Evolutionary conservation across 2,329 filamentous ascomycete species (phyloP), one percentile per base, ranked within the genome.

Genomic region (Beauveria medogensis): DNA sequence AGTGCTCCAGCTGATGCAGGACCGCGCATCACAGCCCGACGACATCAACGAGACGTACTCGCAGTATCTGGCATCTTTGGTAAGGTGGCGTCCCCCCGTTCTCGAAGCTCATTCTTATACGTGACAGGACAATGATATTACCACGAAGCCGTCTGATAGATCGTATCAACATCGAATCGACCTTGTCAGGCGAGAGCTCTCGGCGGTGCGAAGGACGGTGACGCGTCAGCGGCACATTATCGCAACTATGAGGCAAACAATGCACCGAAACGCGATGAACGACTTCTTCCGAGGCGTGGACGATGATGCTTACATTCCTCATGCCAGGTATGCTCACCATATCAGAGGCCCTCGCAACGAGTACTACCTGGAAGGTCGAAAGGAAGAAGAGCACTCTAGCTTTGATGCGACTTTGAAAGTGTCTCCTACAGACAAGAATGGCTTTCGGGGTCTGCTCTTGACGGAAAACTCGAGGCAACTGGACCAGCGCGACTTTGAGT

Each of bases 41-140:
- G 72, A 74, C 30, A 73, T 80, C 18, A 72, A 68, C 43, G 71
- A 74, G 24, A 77, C 73, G 0, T 80, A 80, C 55, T 76, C 74
- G 0, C 69, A 75, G 44, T 77, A 75, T 48, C 69, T 80, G 4
- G 71, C 73, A 44, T 71, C 69, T 2, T 65, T 80, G 43, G 77
- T 79, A 69, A 57, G 73, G 48, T 26, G 18, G 4, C 1, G 37
- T 8, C 57, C 14, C 30, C 26, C 3, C 26, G 5, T 5, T 34
- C 18, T 4, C 6, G 2, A 30, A 1, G 8, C 16, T 20, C 20
- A 51, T 50, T 8, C 65, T 72, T 26, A 73, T 40, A 22, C 3
- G 24, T 55, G 16, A 1, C 43, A 76, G 75, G 75, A 77, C 61
- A 73, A 72, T 18, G 71, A 74, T 3, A 77, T 80, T 52, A 69